Base-by-base conservation (phyloP, 371 early-diverging fungal genomes). In the Parasitella parasitica region DNA sequence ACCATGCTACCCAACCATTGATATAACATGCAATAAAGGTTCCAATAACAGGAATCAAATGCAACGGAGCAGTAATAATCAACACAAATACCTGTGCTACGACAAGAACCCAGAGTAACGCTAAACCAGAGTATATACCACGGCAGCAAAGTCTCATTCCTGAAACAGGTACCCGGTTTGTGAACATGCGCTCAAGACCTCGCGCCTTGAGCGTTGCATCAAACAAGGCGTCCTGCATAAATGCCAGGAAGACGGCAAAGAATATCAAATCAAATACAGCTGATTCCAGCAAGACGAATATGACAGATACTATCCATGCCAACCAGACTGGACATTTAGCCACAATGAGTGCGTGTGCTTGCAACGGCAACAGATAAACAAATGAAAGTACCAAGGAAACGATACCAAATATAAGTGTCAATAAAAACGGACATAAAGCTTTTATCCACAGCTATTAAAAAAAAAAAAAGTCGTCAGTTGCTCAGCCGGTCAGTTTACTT, bases 11-110 rank as follows among this genome's bases (percentile, higher is more conserved):
- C 76, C 78, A 83, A 3, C 84, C 86, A 65, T 86, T 87, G 43
- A 87, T 69, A 57, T 80, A 76, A 59, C 86, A 84, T 52, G 81
- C 85, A 35, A 83, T 18, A 22, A 76, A 59, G 3, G 82, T 80
- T 7, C 89, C 88, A 28, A 81, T 46, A 9, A 87, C 61, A 15
- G 89, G 89, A 43, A 89, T 77, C 34, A 84, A 55, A 71, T 86
- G 80, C 27, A 89, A 62, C 6, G 89, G 88, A 11, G 85, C 70
- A 8, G 85, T 86, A 37, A 89, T 54, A 24, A 84, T 62, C 36
- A 84, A 70, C 1, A 84, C 55, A 13, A 84, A n/a, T 41, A 65
- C 72, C 57, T 69, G 72, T 2, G 67, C 66, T 28, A 69, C 6
- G 2, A 71, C 13, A 6, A 75, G 38, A 24, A 67, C 54, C 71